Evolutionary conservation across 805 yeast species (phyloP).

Genomic region (Millerago galiae): DNA sequence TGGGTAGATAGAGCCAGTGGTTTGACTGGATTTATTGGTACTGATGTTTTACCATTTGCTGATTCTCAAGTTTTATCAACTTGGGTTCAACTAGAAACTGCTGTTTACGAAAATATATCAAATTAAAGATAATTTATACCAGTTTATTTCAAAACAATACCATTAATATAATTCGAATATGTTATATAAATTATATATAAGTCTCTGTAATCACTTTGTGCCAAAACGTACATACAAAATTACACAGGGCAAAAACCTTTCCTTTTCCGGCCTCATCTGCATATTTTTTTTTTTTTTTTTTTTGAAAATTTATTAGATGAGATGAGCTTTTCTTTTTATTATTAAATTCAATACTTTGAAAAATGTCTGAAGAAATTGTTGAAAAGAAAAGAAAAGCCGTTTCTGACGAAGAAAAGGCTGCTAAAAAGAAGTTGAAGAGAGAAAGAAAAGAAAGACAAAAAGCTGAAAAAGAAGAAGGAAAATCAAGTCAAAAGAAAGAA

Average conservation of each 20-base stretch:
- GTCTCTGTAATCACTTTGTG: no score
- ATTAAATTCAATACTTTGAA: not conserved
- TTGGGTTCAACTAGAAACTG: no score
- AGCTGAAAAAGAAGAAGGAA: slow-evolving; percentile 30
- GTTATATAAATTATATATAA: no score
- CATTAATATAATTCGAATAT: no score
- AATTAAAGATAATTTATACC: no score
- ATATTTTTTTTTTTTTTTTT: slow-evolving; percentile 3
- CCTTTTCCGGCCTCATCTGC: not conserved
- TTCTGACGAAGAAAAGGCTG: slow-evolving; percentile 15
- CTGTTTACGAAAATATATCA: no score
- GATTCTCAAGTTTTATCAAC: no score
- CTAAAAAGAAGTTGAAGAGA: slow-evolving; percentile 24
- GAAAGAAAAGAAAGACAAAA: slow-evolving; percentile 26
- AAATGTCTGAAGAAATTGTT: slow-evolving; percentile 21
- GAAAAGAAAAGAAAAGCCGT: slow-evolving; percentile 22
- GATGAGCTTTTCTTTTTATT: slow-evolving; percentile 4
- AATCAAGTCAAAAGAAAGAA: slow-evolving; percentile 14
- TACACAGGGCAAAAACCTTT: slow-evolving; percentile 1
- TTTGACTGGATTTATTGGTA: no score
- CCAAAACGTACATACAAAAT: no score
- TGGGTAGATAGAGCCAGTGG: no score
- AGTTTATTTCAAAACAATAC: no score
- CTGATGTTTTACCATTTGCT: no score
- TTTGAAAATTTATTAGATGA: not conserved